Conservation (phyloP, 192 early-diverging fungal species). For the Entomortierella parvispora region DNA sequence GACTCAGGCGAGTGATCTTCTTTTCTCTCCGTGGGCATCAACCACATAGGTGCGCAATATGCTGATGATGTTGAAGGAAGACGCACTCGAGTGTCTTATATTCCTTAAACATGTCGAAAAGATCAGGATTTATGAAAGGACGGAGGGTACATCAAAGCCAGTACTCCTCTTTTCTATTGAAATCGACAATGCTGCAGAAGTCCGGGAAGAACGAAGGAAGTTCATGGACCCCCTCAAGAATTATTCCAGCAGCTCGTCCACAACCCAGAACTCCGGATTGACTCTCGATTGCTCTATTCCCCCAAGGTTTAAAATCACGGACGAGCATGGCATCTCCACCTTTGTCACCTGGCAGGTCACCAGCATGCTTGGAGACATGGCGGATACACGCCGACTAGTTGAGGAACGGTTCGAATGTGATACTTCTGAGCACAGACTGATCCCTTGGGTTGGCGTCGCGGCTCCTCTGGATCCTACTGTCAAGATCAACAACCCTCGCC, state of each 20-base stretch:
- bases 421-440: conserved; percentile 30
- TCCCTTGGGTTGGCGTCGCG: conserved; percentile 54
- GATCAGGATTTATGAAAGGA: conserved; percentile 46
- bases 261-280: not conserved
- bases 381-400: conserved; percentile 7
- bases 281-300: conserved; percentile 21
- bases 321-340: conserved; percentile 4
- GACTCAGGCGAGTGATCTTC: not conserved
- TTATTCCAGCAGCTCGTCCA: not conserved
- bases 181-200: conserved; percentile 27
- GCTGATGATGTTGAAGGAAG: conserved; percentile 29
- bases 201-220: conserved; percentile 6
- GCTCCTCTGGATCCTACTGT: conserved; percentile 5
- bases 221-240: conserved; percentile 13
- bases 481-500: conserved; percentile 7
- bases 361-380: conserved; percentile 22
- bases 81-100: conserved; percentile 38
- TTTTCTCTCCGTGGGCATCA: not conserved
- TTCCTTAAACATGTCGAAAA: conserved; percentile 49
- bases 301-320: conserved; percentile 14
- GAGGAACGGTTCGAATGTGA: not conserved
- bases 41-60: conserved; percentile 14
- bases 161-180: conserved; percentile 26
- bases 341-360: conserved; percentile 27
- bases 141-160: not conserved